phyloP scores from a whole-genome alignment of 306 rosid genomes.

The Cercis canadensis region DNA sequence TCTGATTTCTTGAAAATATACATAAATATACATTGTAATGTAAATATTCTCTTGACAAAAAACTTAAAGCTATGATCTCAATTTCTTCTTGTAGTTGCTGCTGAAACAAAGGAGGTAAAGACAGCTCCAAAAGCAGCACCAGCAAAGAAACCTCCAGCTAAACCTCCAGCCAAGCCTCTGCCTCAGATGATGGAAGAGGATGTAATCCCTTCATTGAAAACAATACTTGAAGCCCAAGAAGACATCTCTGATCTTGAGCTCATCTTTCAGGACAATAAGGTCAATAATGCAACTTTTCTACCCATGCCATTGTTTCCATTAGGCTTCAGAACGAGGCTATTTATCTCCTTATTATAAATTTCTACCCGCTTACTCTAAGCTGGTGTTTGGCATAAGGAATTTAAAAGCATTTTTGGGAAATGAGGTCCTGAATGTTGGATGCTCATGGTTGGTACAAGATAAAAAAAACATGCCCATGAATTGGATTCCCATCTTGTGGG shows the following conservation, averaged over 20 bases:
- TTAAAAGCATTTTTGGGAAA: no score
- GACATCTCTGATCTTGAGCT: conserved; percentile 75
- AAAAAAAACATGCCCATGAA: no score
- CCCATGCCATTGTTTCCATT: conserved; percentile 3
- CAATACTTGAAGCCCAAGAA: conserved; percentile 68
- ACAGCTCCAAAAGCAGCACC: conserved; percentile 59
- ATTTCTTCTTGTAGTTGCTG: conserved; percentile 47
- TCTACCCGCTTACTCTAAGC: no score
- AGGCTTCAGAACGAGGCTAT: background rate
- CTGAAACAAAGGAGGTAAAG: conserved; percentile 62
- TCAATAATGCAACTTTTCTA: conserved; percentile 36
- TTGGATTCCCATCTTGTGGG: no score
- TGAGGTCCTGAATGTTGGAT: no score
- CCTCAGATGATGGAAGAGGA: conserved; percentile 95
- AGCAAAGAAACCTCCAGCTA: conserved; percentile 75
- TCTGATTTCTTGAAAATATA: no score
- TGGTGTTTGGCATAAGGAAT: no score
- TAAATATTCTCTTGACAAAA: no score
- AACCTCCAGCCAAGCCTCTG: conserved; percentile 71
- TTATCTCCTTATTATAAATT: no score
- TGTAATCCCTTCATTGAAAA: conserved; percentile 79
- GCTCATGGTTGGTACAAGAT: no score
- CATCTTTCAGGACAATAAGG: conserved; percentile 72
- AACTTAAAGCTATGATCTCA: background rate
- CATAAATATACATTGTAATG: no score